A percentile compares a stretch with the other conserved stretches of the same genome.
Conservation (phyloP, 2,329 filamentous ascomycete genomes). For the Neopestalotiopsis clavispora region DNA sequence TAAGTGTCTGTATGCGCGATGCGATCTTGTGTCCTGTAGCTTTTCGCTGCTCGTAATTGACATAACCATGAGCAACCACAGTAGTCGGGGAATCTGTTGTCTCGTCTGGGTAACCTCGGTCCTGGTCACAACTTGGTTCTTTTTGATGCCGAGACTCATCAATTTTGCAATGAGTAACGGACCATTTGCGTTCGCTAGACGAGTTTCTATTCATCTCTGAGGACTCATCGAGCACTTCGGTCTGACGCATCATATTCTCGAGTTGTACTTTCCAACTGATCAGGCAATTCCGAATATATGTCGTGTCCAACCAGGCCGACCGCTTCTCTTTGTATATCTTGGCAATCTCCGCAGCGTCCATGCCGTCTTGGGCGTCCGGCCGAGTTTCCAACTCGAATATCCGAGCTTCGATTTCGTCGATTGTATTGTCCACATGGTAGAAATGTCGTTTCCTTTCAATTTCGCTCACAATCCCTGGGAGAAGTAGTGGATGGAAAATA, state of each 20-base stretch:
- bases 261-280: slow-evolving; percentile 32
- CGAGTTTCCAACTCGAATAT: slow-evolving; percentile 27
- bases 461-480: slow-evolving; percentile 37
- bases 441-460: slow-evolving; percentile 33
- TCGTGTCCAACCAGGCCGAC: slow-evolving; percentile 30
- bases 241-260: slow-evolving; percentile 23
- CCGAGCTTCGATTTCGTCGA: slow-evolving; percentile 27
- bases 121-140: slow-evolving; percentile 5
- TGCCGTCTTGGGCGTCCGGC: not conserved
- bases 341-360: slow-evolving; percentile 1
- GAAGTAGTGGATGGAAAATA: slow-evolving; percentile 30
- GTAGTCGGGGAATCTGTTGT: not conserved
- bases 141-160: too few relatives aligned
- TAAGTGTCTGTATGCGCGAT: slow-evolving; percentile 26
- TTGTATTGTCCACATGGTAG: slow-evolving; percentile 22
- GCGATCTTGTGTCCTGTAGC: slow-evolving; percentile 22
- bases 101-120: not conserved
- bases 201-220: too few relatives aligned
- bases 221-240: slow-evolving; percentile 23
- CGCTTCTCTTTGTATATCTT: slow-evolving; percentile 23
- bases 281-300: slow-evolving; percentile 30
- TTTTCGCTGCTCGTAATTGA: not conserved
- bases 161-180: too few relatives aligned
- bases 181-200: too few relatives aligned
- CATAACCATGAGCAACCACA: not conserved